phyloP scores from a whole-genome alignment of 2,329 filamentous ascomycete genomes.

The Didymella sp. region DNA sequence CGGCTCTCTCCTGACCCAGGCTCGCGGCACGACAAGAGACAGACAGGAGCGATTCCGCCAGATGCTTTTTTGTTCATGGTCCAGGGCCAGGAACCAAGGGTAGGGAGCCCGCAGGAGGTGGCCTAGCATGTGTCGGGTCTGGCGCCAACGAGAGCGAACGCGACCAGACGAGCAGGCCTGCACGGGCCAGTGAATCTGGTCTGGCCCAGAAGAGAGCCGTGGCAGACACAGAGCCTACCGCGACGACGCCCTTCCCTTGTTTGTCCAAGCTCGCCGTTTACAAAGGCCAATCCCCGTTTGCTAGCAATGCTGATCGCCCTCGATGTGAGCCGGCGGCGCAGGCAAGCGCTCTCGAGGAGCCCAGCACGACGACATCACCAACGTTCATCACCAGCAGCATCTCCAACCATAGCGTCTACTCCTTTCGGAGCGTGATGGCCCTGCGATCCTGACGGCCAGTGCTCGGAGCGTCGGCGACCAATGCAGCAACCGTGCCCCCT shows the following conservation, averaged over 20 bases:
- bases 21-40: slow-evolving; percentile 43
- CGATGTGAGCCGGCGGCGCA: slow-evolving; percentile 18
- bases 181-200: slow-evolving; percentile 38
- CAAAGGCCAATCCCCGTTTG: slow-evolving; percentile 25
- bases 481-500: slow-evolving; percentile 35
- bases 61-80: slow-evolving; percentile 37
- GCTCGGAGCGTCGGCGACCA: slow-evolving; percentile 39
- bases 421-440: not conserved
- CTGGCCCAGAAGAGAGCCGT: slow-evolving; percentile 41
- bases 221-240: slow-evolving; percentile 42
- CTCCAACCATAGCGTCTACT: slow-evolving; percentile 17
- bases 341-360: slow-evolving; percentile 22
- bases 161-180: slow-evolving; percentile 29
- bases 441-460: slow-evolving; percentile 28
- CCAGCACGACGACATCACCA: slow-evolving; percentile 15
- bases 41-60: slow-evolving; percentile 21
- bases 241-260: slow-evolving; percentile 31
- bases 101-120: slow-evolving; percentile 31
- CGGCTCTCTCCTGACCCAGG: slow-evolving; percentile 47
- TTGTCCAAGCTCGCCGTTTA: slow-evolving; percentile 34
- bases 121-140: slow-evolving; percentile 43
- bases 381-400: slow-evolving; percentile 9
- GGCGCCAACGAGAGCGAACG: slow-evolving; percentile 42
- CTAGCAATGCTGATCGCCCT: slow-evolving; percentile 27
- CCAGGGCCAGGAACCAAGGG: slow-evolving; percentile 43